Evolutionary conservation across 768 basidiomycete genomes (phyloP), one percentile per base, ranked within the genome.

Genomic region (Daedaleopsis sinensis): DNA sequence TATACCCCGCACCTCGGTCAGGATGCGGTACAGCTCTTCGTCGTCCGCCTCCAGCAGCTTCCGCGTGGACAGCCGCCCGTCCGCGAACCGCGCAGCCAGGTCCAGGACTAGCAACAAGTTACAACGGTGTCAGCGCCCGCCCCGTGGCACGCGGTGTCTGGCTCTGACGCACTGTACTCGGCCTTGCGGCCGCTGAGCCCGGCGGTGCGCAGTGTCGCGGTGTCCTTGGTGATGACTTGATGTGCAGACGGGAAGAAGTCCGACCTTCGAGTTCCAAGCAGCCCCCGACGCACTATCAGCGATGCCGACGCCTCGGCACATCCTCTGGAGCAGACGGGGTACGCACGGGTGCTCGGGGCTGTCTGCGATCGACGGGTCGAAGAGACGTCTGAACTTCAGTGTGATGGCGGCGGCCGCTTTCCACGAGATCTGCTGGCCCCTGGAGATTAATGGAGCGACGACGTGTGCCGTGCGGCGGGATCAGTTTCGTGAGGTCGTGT

Each of bases 131-230:
- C 15, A 18, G 24, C 32, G 47, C 15, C 21, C 2, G 12, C 42
- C 18, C 21, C 21, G 23, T 3, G 47, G 4, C 9, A 42, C 10
- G 2, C 10, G 21, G 21, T 11, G 47, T 13, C 42, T 23, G 6
- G 71, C 83, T 67, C 57, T 32, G 27, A 32, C 27, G 27, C 7
- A 91, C 93, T 83, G 73, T 97, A 97, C 77, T 96, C 93, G 3
- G 91, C 92, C 72, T 97, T 97, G n/a, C 94, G 80, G 16, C 76
- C 82, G 62, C 90, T 93, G 58, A 96, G 73, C 0, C 95, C 95
- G 9, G 90, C 94, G 7, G 83, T 80, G 53, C 85, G 82, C 37
- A 96, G 78, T 2, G 79, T 79, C 13, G 81, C 64, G 32, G 89
- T 71, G 60, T 88, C 85, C 21, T 83, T 85, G 36, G 76, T 73